Evolutionary conservation across 768 basidiomycete species (phyloP).

Genomic region (Goffeauzyma gilvescens): DNA sequence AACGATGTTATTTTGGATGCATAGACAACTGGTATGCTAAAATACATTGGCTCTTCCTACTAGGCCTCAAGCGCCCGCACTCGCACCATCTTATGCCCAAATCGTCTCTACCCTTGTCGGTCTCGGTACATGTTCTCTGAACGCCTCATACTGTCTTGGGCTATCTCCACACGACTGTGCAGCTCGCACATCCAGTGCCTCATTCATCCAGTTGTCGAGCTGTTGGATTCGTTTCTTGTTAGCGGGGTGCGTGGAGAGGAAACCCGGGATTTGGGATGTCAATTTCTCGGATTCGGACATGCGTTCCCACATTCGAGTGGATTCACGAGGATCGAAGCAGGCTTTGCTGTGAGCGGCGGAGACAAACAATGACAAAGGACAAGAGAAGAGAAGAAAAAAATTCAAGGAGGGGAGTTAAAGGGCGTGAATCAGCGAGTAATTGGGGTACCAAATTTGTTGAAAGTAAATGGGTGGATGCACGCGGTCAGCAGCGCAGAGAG

Average conservation of each 20-base stretch:
- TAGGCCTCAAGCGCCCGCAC: neutral
- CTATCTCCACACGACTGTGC: slow-evolving; percentile 25
- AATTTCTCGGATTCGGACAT: slow-evolving; percentile 44
- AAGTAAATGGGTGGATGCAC: too few relatives aligned
- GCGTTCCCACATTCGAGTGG: slow-evolving; percentile 58
- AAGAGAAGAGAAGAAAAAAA: neutral
- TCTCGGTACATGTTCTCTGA: slow-evolving; percentile 19
- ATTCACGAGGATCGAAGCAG: slow-evolving; percentile 65
- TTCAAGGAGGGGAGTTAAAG: neutral
- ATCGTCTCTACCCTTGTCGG: slow-evolving; percentile 2
- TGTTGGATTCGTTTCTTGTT: slow-evolving; percentile 43
- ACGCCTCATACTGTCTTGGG: slow-evolving; percentile 19
- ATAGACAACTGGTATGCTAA: too few relatives aligned
- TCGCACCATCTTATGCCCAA: slow-evolving; percentile 2
- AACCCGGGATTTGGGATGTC: slow-evolving; percentile 33
- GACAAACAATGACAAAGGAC: neutral
- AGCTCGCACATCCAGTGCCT: slow-evolving; percentile 25
- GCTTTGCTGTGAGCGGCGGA: slow-evolving; percentile 35
- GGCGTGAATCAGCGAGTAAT: neutral
- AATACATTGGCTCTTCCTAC: neutral
- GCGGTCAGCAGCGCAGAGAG: too few relatives aligned
- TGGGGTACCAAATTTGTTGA: too few relatives aligned
- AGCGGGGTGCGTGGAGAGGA: slow-evolving; percentile 66
- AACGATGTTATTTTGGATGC: too few relatives aligned
- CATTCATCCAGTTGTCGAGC: neutral